A percentile compares a stretch with the other conserved stretches of the same genome.
phyloP scores from a whole-genome alignment of 2,329 filamentous ascomycete species.

The Lecanicillium sp. region DNA sequence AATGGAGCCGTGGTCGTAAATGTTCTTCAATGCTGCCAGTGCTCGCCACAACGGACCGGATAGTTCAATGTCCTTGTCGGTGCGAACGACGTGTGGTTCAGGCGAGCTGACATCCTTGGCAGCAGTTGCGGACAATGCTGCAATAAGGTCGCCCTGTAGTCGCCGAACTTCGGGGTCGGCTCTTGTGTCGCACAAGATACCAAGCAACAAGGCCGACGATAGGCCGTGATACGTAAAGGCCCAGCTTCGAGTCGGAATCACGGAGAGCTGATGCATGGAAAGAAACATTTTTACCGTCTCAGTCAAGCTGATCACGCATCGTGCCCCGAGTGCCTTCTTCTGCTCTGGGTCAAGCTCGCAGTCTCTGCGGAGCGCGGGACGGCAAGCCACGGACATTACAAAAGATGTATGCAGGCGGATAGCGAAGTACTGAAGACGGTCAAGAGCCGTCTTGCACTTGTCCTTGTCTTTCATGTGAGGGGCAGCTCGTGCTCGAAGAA shows the following conservation, averaged over 20 bases:
- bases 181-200: conserved; percentile 56
- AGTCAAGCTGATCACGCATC: conserved; percentile 54
- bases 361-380: conserved; percentile 51
- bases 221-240: conserved; percentile 61
- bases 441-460: conserved; percentile 54
- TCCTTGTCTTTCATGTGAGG: conserved; percentile 52
- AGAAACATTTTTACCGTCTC: conserved; percentile 63
- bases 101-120: conserved; percentile 53
- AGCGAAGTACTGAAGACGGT: conserved; percentile 56
- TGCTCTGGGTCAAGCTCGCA: conserved; percentile 43
- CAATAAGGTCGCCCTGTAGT: conserved; percentile 56
- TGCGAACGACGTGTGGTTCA: conserved; percentile 43
- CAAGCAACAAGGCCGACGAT: conserved; percentile 56
- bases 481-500: conserved; percentile 38
- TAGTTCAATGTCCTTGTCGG: conserved; percentile 53
- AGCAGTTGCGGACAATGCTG: conserved; percentile 55
- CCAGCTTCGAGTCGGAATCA: conserved; percentile 60
- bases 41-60: conserved; percentile 55
- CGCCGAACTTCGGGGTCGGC: conserved; percentile 55
- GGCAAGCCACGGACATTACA: conserved; percentile 57
- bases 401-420: conserved; percentile 59
- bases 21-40: conserved; percentile 53
- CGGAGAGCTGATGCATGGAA: conserved; percentile 60
- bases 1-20: conserved; percentile 57
- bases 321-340: conserved; percentile 46